Base-by-base conservation (phyloP, 2,329 filamentous ascomycete species). In the Verticillium nubilum region DNA sequence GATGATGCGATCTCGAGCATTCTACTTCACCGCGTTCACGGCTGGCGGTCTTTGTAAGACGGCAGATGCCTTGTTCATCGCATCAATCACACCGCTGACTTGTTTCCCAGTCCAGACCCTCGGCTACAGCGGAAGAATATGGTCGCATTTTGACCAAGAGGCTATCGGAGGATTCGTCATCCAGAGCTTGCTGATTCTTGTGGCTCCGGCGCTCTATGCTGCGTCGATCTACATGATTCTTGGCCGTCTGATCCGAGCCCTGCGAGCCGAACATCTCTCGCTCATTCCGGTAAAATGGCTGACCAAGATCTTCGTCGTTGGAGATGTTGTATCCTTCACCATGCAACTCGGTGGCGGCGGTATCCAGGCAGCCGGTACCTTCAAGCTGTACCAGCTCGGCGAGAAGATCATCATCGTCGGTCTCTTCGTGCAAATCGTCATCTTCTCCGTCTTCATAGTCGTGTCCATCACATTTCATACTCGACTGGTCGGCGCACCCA, bases 361-460 rank as follows among this genome's bases (percentile, higher is more conserved):
- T 1, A 60, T 74, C 7, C 65, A 72, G 61, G 64, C 69, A 0
- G 60, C 42, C 17, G 62, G 62, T 2, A 63, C 58, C 1, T 3
- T 61, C 33, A 57, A 60, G 4, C 9, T 58, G 1, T 61, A 61
- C 52, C 54, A 67, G 17, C 33, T 70, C 1, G 80, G 79, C 13
- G 70, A 80, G 61, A 74, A 77, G 17, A 69, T 85, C 56, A 78
- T 85, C 15, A 70, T 86, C 15, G 76, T 64, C 3, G 83, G 83
- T 9, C 69, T 87, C 2, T 70, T 80, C n/a, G 67, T 84, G 2
- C 84, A 87, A 64, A 74, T 86, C 2, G 42, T 79, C 25, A 73
- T 81, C 52, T 85, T 86, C 61, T 72, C 73, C 17, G 71, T 84
- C 54, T 86, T 86, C 65, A 69, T 84, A 10, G 52, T 78, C 3